Percentiles rank a stretch among this genome's conserved stretches.
Conservation (phyloP, 495 filamentous ascomycete species). For the Neurospora sp. region DNA sequence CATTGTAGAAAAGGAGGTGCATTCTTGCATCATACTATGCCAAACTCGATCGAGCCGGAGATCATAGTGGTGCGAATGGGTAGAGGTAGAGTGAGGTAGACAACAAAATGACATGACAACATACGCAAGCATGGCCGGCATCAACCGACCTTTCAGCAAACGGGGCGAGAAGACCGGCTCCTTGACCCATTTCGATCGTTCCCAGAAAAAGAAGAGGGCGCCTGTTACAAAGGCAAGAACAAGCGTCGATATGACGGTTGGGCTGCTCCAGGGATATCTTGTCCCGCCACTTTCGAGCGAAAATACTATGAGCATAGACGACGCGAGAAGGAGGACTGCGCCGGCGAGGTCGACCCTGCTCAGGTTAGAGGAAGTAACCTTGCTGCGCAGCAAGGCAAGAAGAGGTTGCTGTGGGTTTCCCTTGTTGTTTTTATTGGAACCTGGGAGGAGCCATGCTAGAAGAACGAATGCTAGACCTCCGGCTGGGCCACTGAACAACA, state of each 20-base stretch:
- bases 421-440: neutral
- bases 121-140: slow-evolving; percentile 6
- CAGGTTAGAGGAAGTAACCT: neutral
- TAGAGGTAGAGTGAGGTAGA: neutral
- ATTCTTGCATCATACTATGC: too few relatives aligned
- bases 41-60: too few relatives aligned
- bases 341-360: slow-evolving; percentile 17
- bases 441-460: slow-evolving; percentile 4
- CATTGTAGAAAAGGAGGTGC: neutral
- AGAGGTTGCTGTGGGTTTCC: neutral
- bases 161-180: slow-evolving; percentile 25
- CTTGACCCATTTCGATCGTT: slow-evolving; percentile 7
- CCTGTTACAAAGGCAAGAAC: slow-evolving; percentile 15
- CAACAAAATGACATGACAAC: neutral
- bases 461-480: slow-evolving; percentile 16
- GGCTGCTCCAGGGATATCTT: slow-evolving; percentile 10
- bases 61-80: neutral
- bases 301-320: slow-evolving; percentile 21
- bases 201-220: slow-evolving; percentile 19
- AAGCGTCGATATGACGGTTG: slow-evolving; percentile 14
- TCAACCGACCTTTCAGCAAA: slow-evolving; percentile 16
- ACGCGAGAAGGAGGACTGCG: slow-evolving; percentile 12
- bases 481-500: slow-evolving; percentile 17
- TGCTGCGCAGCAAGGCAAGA: neutral
- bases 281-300: slow-evolving; percentile 22